Percentiles rank a stretch among this genome's conserved stretches.
phyloP scores from a whole-genome alignment of 2,329 filamentous ascomycete species.

The Aspergillus cejpii region DNA sequence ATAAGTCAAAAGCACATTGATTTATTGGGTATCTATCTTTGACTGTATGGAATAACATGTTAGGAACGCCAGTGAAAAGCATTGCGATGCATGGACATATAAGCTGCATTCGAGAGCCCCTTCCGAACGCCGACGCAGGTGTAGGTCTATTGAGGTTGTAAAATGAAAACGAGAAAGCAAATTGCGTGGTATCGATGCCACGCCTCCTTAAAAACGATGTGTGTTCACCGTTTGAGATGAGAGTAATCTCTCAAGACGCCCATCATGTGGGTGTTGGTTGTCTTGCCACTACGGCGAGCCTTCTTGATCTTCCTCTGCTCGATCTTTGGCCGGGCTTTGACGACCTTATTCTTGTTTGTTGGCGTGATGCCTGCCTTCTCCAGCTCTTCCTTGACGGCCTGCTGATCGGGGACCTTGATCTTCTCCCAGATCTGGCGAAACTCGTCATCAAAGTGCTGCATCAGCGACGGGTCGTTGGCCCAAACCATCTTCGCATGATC shows the following conservation, averaged over 20 bases:
- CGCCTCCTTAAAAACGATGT: too few species aligned
- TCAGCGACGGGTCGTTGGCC: constrained; percentile 75
- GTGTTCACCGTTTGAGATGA: constrained; percentile 37
- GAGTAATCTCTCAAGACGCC: constrained; percentile 71
- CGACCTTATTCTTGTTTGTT: constrained; percentile 69
- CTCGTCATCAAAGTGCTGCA: constrained; percentile 69
- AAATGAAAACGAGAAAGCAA: neutral
- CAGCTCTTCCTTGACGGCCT: constrained; percentile 71
- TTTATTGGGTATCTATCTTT: constrained; percentile 12
- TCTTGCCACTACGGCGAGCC: constrained; percentile 66
- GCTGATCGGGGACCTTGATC: constrained; percentile 66
- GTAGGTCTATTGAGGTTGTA: neutral
- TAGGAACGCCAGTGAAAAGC: constrained; percentile 22
- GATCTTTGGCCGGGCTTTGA: constrained; percentile 50
- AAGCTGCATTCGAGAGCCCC: neutral
- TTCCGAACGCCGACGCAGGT: constrained; percentile 8
- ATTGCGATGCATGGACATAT: neutral
- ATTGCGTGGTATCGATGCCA: too few species aligned
- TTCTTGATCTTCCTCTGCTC: constrained; percentile 69
- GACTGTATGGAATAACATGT: constrained; percentile 2
- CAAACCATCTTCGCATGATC: constrained; percentile 78
- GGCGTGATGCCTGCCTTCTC: constrained; percentile 73
- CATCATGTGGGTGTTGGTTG: constrained; percentile 82
- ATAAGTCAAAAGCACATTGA: neutral
- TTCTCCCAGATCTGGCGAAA: constrained; percentile 79